These are phyloP conservation scores for Salpingoeca rosetta DNA, from an alignment of 78 protist species.

Conservation along the genomic window DNA sequence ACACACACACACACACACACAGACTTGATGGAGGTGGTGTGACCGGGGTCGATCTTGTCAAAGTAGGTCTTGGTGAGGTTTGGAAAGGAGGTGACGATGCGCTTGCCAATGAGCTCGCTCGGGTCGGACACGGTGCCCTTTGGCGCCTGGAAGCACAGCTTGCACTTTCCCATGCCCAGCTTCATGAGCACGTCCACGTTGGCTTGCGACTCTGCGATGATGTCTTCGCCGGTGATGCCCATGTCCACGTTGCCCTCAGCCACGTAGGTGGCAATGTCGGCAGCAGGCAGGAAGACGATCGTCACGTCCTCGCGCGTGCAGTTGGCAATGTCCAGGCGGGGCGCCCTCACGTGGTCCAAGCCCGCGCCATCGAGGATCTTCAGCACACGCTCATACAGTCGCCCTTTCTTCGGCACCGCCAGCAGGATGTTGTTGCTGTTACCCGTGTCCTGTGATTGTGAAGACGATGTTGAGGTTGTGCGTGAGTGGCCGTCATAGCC, in stretches of 20 bases:
- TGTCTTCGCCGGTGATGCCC: constrained; percentile 64
- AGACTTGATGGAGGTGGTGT: neutral
- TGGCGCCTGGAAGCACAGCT: constrained; percentile 48
- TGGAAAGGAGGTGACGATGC: constrained; percentile 65
- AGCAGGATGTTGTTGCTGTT: neutral
- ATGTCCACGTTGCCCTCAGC: constrained; percentile 48
- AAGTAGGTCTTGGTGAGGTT: constrained; percentile 32
- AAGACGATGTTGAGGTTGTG: neutral
- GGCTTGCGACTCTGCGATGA: constrained; percentile 29
- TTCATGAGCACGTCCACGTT: constrained; percentile 8
- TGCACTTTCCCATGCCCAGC: constrained; percentile 60
- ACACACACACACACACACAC: neutral
- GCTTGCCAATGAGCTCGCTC: constrained; percentile 24
- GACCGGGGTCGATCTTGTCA: neutral
- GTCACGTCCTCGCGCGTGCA: constrained; percentile 32
- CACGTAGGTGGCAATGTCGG: constrained; percentile 52
- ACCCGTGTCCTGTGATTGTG: neutral
- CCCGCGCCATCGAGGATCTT: constrained; percentile 6
- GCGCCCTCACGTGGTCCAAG: neutral
- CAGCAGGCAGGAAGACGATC: constrained; percentile 63
- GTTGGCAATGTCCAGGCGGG: constrained; percentile 49
- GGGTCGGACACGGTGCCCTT: neutral
- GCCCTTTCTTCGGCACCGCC: constrained; percentile 55
- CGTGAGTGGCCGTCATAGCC: neutral
- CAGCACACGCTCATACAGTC: constrained; percentile 27